Conservation (phyloP, 495 filamentous ascomycete genomes). For the Tuber borchii region DNA sequence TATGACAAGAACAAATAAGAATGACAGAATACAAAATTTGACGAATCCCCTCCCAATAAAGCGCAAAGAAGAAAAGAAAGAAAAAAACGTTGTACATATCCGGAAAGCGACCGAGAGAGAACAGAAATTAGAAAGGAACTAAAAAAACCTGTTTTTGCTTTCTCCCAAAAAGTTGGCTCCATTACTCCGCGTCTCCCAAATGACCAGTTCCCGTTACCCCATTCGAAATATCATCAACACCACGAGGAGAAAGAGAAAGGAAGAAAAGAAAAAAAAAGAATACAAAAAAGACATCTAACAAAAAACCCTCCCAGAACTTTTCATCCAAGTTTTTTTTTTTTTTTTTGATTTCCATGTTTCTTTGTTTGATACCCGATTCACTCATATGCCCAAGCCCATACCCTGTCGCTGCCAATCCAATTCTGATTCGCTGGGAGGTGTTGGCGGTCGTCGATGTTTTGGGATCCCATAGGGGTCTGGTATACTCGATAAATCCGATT, state of each 20-base stretch:
- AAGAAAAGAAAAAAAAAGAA: background rate
- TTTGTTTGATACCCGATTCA: conserved; percentile 5
- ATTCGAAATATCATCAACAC: background rate
- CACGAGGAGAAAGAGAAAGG: background rate
- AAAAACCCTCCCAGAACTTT: conserved; percentile 14
- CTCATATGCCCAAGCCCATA: conserved; percentile 40
- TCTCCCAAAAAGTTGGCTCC: conserved; percentile 12
- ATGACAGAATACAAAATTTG: conserved; percentile 32
- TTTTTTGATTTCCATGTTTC: too few species aligned
- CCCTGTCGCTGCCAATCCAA: conserved; percentile 29
- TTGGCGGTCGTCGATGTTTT: conserved; percentile 37
- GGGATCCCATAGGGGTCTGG: conserved; percentile 38
- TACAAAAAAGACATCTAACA: conserved; percentile 29
- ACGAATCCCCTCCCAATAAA: conserved; percentile 36
- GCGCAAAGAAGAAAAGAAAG: conserved; percentile 33
- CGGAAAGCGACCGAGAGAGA: conserved; percentile 16
- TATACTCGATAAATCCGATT: conserved; percentile 17
- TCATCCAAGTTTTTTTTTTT: conserved; percentile 14
- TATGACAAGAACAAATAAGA: conserved; percentile 14
- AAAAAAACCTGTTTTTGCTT: conserved; percentile 36
- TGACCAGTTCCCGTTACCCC: background rate
- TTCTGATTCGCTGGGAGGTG: conserved; percentile 40
- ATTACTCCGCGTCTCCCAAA: conserved; percentile 30
- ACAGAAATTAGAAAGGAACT: conserved; percentile 7
- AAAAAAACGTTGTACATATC: conserved; percentile 29